These are phyloP conservation scores for Pseudotsuga menziesii DNA, from an alignment of 75 land plant species.

Conservation along the genomic window DNA sequence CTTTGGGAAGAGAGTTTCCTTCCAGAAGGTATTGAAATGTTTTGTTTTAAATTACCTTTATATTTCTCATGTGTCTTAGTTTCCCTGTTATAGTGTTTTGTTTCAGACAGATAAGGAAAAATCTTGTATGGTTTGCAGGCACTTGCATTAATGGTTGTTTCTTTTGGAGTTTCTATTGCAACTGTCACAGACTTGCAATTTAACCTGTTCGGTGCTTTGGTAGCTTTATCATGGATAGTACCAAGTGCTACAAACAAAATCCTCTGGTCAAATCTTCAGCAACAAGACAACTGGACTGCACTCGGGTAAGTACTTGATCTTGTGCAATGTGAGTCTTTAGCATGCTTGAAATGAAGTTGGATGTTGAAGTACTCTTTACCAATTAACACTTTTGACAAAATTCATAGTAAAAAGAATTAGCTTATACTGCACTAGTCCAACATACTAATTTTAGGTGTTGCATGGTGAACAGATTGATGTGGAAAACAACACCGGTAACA, in stretches of 20 bases:
- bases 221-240: constrained; percentile 64
- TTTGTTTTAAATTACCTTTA: neutral
- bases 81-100: neutral
- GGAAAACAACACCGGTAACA: constrained; percentile 92
- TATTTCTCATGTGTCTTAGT: too few relatives aligned
- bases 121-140: constrained; percentile 27
- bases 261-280: constrained; percentile 68
- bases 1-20: constrained; percentile 44
- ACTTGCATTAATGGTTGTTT: constrained; percentile 47
- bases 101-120: neutral
- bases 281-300: constrained; percentile 68
- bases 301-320: constrained; percentile 43
- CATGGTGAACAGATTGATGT: constrained; percentile 71
- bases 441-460: neutral
- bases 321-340: neutral
- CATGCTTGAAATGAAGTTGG: neutral
- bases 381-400: neutral
- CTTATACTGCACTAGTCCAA: neutral
- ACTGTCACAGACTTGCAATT: constrained; percentile 70
- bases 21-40: constrained; percentile 39
- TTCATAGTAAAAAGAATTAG: neutral
- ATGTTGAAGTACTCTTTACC: neutral
- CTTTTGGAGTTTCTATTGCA: constrained; percentile 69
- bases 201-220: constrained; percentile 59
- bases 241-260: constrained; percentile 79